Conservation (phyloP, 2,329 filamentous ascomycete species). For the Emmonsiellopsis sp. region DNA sequence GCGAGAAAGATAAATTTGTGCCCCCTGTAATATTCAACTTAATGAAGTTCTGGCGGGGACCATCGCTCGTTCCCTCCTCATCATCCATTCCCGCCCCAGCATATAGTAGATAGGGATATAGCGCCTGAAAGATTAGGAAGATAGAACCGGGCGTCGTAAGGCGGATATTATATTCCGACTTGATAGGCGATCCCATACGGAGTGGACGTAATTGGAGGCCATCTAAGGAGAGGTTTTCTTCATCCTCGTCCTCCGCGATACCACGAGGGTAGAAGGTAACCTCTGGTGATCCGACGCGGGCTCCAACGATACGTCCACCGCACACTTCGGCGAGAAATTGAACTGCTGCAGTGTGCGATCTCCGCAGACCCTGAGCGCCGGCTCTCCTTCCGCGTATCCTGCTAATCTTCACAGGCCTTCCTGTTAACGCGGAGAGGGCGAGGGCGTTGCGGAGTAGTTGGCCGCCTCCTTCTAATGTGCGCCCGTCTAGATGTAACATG, state of each 20-base stretch:
- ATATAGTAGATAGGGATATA: constrained; percentile 50
- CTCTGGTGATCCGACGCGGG: constrained; percentile 25
- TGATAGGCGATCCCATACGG: constrained; percentile 7
- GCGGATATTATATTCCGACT: constrained; percentile 30
- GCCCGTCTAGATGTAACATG: constrained; percentile 40
- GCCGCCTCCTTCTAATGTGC: constrained; percentile 52
- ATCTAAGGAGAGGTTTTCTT: constrained; percentile 1
- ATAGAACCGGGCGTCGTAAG: constrained; percentile 44
- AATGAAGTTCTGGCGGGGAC: constrained; percentile 13
- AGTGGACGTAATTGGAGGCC: neutral
- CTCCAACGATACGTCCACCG: constrained; percentile 31
- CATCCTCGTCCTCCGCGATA: neutral
- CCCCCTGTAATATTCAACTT: constrained; percentile 44
- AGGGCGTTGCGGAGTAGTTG: constrained; percentile 51
- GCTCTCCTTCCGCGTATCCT: constrained; percentile 44
- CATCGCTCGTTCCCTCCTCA: constrained; percentile 1
- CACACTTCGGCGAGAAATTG: constrained; percentile 43
- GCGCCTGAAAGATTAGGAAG: constrained; percentile 48
- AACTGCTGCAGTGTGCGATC: constrained; percentile 48
- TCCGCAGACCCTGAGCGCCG: constrained; percentile 46
- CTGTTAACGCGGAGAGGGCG: constrained; percentile 45
- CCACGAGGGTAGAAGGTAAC: constrained; percentile 24
- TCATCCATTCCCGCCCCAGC: constrained; percentile 14
- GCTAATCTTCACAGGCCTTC: constrained; percentile 40
- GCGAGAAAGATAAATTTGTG: constrained; percentile 47